These are phyloP conservation scores for Fusarium clavum DNA, from an alignment of 2,329 filamentous ascomycete species.

Conservation along the genomic window DNA sequence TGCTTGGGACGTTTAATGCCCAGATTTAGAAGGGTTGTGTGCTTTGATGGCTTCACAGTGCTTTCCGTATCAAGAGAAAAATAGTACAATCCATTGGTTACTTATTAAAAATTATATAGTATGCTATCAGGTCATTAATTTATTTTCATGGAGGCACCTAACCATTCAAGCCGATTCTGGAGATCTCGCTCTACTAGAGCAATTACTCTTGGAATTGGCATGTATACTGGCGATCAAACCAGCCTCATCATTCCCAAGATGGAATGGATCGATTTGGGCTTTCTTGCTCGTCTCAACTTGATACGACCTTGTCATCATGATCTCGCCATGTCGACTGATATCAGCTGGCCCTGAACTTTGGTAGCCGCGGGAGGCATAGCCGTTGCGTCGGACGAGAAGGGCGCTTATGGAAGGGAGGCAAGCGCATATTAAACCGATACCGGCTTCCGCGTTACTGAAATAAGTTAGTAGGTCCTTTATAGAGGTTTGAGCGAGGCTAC, in stretches of 20 bases:
- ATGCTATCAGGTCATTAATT: neutral
- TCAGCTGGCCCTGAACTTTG: conserved; percentile 26
- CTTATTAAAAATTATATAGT: neutral
- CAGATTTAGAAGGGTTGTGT: too few relatives aligned
- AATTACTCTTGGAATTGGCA: conserved; percentile 27
- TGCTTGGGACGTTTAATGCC: neutral
- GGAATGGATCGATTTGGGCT: conserved; percentile 9
- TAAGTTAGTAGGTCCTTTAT: accelerated
- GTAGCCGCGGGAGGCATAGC: conserved; percentile 41
- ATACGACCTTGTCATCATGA: conserved; percentile 48
- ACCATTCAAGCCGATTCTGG: conserved; percentile 1
- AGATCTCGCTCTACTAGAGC: conserved; percentile 19
- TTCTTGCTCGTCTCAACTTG: conserved; percentile 43
- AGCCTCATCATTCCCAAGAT: conserved; percentile 41
- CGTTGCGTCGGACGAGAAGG: conserved; percentile 30
- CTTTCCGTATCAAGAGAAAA: neutral
- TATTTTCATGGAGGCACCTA: neutral
- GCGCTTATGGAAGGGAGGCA: conserved; percentile 38
- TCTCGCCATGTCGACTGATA: conserved; percentile 40
- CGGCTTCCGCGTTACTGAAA: conserved; percentile 36
- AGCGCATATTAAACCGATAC: conserved; percentile 34
- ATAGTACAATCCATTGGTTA: neutral
- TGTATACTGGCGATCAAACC: conserved; percentile 36
- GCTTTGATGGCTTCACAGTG: neutral
- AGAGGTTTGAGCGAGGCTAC: accelerated